Percentiles rank a stretch among this genome's conserved stretches.
phyloP scores from a whole-genome alignment of 495 filamentous ascomycete species.

The Bacidia rubella region DNA sequence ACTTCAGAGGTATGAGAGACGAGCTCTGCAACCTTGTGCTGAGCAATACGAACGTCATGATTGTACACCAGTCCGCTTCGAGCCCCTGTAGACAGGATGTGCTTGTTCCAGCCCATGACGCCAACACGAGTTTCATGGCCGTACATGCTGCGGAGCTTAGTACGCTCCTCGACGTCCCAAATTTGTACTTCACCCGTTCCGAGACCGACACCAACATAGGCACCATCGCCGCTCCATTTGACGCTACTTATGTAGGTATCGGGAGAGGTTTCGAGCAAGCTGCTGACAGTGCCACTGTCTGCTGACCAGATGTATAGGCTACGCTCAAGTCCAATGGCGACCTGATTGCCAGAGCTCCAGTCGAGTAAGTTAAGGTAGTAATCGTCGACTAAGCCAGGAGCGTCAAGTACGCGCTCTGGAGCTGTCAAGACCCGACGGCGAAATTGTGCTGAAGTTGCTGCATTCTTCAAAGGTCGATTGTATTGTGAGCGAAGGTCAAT shows the following conservation, averaged over 20 bases:
- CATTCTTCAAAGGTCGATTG: slow-evolving; percentile 83
- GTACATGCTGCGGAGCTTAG: slow-evolving; percentile 94
- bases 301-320: slow-evolving; percentile 99
- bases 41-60: slow-evolving; percentile 93
- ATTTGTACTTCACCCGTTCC: slow-evolving; percentile 96
- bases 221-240: slow-evolving; percentile 95
- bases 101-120: slow-evolving; percentile 98
- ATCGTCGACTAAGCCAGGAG: slow-evolving; percentile 88
- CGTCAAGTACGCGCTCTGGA: slow-evolving; percentile 94
- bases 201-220: slow-evolving; percentile 90
- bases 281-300: slow-evolving; percentile 74
- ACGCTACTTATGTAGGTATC: slow-evolving; percentile 97
- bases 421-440: slow-evolving; percentile 83
- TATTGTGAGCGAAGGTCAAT: slow-evolving; percentile 96
- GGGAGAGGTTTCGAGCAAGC: slow-evolving; percentile 67
- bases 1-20: slow-evolving; percentile 94
- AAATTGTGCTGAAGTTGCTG: slow-evolving; percentile 64
- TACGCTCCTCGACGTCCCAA: slow-evolving; percentile 93
- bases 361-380: slow-evolving; percentile 98
- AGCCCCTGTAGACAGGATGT: slow-evolving; percentile 86
- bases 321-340: slow-evolving; percentile 92
- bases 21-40: slow-evolving; percentile 96
- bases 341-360: slow-evolving; percentile 95
- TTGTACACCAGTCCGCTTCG: slow-evolving; percentile 95
- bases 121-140: slow-evolving; percentile 94